phyloP scores from a whole-genome alignment of 2,329 filamentous ascomycete species.

The Colletotrichum sp. region DNA sequence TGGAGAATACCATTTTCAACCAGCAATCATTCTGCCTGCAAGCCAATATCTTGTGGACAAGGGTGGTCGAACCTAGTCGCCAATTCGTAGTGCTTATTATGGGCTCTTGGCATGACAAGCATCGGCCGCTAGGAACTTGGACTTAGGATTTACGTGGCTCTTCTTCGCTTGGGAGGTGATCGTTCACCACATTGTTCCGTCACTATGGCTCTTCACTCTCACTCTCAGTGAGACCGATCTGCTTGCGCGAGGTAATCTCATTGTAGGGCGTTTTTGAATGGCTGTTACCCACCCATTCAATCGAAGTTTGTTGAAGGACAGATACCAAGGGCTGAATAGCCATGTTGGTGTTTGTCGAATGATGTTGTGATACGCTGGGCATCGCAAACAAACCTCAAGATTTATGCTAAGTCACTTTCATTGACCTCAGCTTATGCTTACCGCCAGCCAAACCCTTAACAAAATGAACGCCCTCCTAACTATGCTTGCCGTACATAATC shows the following conservation, averaged over 20 bases:
- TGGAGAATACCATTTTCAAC: too few relatives aligned
- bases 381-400: accelerated
- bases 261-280: accelerated
- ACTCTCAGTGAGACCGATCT: accelerated
- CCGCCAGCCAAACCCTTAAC: too few relatives aligned
- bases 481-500: too few relatives aligned
- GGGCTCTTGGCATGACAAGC: background rate
- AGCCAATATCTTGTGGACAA: accelerated
- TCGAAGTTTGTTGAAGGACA: accelerated
- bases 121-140: background rate
- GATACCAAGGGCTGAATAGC: accelerated
- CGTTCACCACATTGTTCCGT: background rate
- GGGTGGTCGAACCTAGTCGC: accelerated
- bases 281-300: background rate
- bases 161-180: background rate
- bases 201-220: background rate
- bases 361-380: background rate
- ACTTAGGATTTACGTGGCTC: accelerated
- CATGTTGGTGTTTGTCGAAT: background rate
- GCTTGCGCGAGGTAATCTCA: background rate
- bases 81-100: accelerated
- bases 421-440: too few relatives aligned
- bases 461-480: too few relatives aligned
- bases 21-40: background rate
- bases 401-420: too few relatives aligned